Evolutionary conservation across 2,329 filamentous ascomycete species (phyloP).

Genomic region (Paecilomyces formosus): DNA sequence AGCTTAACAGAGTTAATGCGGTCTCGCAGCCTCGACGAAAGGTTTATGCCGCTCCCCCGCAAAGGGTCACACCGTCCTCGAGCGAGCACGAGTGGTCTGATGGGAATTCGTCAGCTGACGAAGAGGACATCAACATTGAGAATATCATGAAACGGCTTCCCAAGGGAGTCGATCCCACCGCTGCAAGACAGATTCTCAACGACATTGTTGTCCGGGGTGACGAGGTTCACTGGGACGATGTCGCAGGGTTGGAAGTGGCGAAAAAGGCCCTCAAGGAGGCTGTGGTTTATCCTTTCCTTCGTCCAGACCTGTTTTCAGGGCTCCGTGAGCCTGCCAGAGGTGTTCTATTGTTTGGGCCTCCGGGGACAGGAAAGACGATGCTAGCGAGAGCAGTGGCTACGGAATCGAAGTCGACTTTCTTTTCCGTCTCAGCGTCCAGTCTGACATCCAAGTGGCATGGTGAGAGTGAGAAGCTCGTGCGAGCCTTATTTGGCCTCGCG

Average conservation of each 20-base stretch:
- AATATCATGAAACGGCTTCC: slow-evolving; percentile 70
- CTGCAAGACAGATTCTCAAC: slow-evolving; percentile 87
- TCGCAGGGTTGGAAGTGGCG: slow-evolving; percentile 81
- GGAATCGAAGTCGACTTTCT: slow-evolving; percentile 90
- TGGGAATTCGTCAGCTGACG: slow-evolving; percentile 41
- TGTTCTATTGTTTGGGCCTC: slow-evolving; percentile 93
- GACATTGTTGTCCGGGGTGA: slow-evolving; percentile 94
- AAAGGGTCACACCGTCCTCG: slow-evolving; percentile 37
- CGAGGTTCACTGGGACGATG: slow-evolving; percentile 88
- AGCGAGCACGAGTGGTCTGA: slow-evolving; percentile 35
- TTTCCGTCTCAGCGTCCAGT: slow-evolving; percentile 91
- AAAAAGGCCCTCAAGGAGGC: slow-evolving; percentile 91
- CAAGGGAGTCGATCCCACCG: slow-evolving; percentile 69
- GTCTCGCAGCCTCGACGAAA: not conserved
- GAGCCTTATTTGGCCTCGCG: slow-evolving; percentile 83
- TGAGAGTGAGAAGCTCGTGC: slow-evolving; percentile 92
- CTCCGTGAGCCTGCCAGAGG: slow-evolving; percentile 87
- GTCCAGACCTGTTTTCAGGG: slow-evolving; percentile 92
- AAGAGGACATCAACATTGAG: slow-evolving; percentile 53
- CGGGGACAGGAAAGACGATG: slow-evolving; percentile 99
- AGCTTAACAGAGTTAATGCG: slow-evolving; percentile 10
- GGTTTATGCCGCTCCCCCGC: not conserved
- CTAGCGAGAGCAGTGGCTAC: slow-evolving; percentile 89
- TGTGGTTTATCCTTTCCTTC: slow-evolving; percentile 92
- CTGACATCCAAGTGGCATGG: slow-evolving; percentile 94